A percentile compares a stretch with the other conserved stretches of the same genome.
These are phyloP conservation scores for Pholiota conissans DNA, from an alignment of 768 basidiomycete genomes.

Conservation along the genomic window DNA sequence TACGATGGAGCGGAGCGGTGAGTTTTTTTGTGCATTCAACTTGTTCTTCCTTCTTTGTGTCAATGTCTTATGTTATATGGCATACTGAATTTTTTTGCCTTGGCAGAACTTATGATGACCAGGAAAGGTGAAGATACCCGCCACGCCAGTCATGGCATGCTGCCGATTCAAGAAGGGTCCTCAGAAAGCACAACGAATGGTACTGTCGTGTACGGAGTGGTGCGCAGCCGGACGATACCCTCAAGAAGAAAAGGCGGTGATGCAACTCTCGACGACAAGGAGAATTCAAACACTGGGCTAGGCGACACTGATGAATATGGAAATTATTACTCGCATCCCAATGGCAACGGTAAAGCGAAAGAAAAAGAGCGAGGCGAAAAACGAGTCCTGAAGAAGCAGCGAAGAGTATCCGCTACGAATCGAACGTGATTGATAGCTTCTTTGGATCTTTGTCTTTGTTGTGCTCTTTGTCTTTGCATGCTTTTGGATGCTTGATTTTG, in stretches of 20 bases:
- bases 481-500: not conserved
- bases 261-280: constrained; percentile 8
- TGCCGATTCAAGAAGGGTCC: constrained; percentile 46
- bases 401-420: constrained; percentile 11
- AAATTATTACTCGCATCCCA: not conserved
- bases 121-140: not conserved
- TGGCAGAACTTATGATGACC: constrained; percentile 25
- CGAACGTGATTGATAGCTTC: not conserved
- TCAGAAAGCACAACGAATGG: constrained; percentile 25
- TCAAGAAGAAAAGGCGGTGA: constrained; percentile 32
- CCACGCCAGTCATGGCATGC: constrained; percentile 29
- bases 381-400: constrained; percentile 22
- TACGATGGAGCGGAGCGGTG: constrained; percentile 47
- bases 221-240: constrained; percentile 68
- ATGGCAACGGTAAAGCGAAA: constrained; percentile 7
- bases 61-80: no score
- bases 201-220: constrained; percentile 39
- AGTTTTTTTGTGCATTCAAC: constrained; percentile 11
- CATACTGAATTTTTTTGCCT: constrained; percentile 3
- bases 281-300: constrained; percentile 8
- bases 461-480: not conserved
- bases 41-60: no score
- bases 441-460: not conserved
- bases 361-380: constrained; percentile 14
- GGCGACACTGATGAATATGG: not conserved